Evolutionary conservation across 345 rosid genomes (phyloP).

Genomic region (Eucalyptus tenuipes): DNA sequence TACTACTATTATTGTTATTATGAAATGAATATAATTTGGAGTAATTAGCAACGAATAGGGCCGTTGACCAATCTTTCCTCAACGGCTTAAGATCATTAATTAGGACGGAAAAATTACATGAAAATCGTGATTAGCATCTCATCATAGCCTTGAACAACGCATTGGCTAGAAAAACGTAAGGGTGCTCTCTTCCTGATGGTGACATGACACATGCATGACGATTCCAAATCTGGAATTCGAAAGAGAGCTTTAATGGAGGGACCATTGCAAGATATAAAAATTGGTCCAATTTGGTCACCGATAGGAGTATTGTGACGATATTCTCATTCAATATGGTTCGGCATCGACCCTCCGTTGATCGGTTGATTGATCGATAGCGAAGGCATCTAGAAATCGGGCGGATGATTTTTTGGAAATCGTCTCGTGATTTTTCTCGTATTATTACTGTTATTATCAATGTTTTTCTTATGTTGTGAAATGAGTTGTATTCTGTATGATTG

Average conservation of each 20-base stretch:
- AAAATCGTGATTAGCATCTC: background rate
- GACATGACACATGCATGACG: background rate
- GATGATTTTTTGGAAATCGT: background rate
- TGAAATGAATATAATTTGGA: background rate
- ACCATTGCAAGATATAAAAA: background rate
- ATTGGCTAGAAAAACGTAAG: background rate
- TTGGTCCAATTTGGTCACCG: background rate
- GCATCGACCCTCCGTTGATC: background rate
- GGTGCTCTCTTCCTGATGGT: background rate
- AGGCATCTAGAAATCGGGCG: background rate
- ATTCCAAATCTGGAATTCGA: background rate
- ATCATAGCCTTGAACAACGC: background rate
- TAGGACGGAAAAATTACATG: background rate
- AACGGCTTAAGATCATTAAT: background rate
- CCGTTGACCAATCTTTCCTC: background rate
- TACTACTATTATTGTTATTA: background rate
- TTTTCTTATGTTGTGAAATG: background rate
- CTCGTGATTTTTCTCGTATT: background rate
- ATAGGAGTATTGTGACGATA: background rate
- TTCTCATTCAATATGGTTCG: background rate
- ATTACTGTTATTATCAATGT: background rate
- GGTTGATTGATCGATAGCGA: background rate
- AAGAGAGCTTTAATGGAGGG: background rate
- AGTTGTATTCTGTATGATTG: background rate
- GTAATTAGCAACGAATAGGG: background rate